Base-by-base conservation (phyloP, 2,329 filamentous ascomycete genomes). In the Microdochium paspali region DNA sequence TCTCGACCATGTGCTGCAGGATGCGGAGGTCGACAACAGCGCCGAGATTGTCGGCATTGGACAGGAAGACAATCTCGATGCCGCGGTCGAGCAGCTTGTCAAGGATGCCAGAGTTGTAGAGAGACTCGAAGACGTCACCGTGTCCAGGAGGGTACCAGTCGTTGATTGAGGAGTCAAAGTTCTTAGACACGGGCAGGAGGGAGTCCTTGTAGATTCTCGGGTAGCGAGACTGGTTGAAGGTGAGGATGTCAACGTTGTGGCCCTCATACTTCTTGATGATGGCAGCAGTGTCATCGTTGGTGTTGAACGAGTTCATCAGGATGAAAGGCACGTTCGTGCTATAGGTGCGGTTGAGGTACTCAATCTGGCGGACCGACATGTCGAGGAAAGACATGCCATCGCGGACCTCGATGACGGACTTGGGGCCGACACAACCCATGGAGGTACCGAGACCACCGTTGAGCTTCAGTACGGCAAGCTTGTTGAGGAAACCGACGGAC, bases 251-350 rank as follows among this genome's bases (percentile, higher is more conserved):
- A 64, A 98, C 94, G 68, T 96, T 96, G 82, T 98, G 93, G 55
- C 93, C 93, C 76, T 98, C 91, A 74, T 97, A 98, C 79, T 98
- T 98, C 84, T 98, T 98, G 78, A 98, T 98, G 73, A 98, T 98
- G 71, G 89, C 90, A 53, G 90, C 90, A 46, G 93, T 98, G 66
- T 98, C 93, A 61, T 91, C 82, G 68, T 98, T 90, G 66, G 93
- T 98, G 82, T 98, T 98, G 87, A 98, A 98, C 48, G 93, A 97
- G 84, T 98, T 98, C 93, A 98, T 98, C 60, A 98, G 84, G 58
- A 98, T 84, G 71, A 98, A 96, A 44, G 93, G 93, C 28, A 98
- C 93, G 66, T 96, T 97, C 69, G 94, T 89, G 60, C 86, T 81
- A 76, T 96, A 97, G 55, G 90, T 97, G 69, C 90, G 87, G 85